Base-by-base conservation (phyloP, 768 basidiomycete genomes). In the Lyophyllum semitale region DNA sequence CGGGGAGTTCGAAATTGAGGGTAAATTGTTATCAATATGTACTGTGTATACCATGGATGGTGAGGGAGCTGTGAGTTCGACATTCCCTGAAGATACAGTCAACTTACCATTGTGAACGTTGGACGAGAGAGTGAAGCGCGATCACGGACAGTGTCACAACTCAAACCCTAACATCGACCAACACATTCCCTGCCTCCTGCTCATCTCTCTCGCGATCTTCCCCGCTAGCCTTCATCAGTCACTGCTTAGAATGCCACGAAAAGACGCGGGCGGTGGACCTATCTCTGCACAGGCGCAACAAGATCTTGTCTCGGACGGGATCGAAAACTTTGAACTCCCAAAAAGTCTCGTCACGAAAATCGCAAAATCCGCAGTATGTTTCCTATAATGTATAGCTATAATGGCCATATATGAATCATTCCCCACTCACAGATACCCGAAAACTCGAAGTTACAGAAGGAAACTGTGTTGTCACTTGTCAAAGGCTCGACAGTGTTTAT, bases 401-500 rank as follows among this genome's bases (percentile, higher is more conserved):
- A 22, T 26, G 37, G 18, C 18, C 15, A 37, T 41, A 38, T 23
- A n/a, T 27, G 17, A n/a, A n/a, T n/a, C n/a, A n/a, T 48, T 15
- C 20, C 29, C 5, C 43, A n/a, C 15, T 29, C 17, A 32, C 45
- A 95, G 95, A 73, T 96, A 3, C 92, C 93, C 6, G 88, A 93
- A 0, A 88, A 85, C 61, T 82, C 87, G 12, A 96, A 96, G 66
- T 71, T 97, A 53, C 91, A 94, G 63, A 96, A 95, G 59, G 96
- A 98, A 55, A 90, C 91, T 0, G 85, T 95, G 0, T 68, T 90
- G 1, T 91, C 93, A 12, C 77, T 97, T 9, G 79, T 90, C 13
- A 95, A 95, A 67, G 88, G 89, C 27, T 93, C 95, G 3, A 95
- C 95, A 0, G 89, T 98, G 48, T 98, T 98, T 69, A 95, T 99